Base-by-base conservation (phyloP, 2,329 filamentous ascomycete species). In the Lasiodiplodia theobromae region DNA sequence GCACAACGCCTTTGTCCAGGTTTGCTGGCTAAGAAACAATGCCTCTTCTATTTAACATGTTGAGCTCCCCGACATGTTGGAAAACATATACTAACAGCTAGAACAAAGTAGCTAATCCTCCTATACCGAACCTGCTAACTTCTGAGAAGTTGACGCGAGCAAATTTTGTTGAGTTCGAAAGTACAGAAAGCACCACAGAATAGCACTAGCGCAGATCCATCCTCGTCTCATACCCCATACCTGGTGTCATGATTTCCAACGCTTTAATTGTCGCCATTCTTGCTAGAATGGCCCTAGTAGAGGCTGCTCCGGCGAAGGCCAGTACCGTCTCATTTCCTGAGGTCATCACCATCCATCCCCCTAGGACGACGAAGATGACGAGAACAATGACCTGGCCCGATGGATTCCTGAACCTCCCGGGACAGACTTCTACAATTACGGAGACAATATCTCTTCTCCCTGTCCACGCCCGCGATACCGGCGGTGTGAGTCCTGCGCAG, bases 261-360 rank as follows among this genome's bases (percentile, higher is more conserved):
- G 23, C 31, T 31, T n/a, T 65, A 14, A 52, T 65, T n/a, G 31
- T 65, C 25, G 18, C 49, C 8, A 18, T 65, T n/a, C 47, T 65
- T 18, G 62, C 49, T 8, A 34, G 62, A n/a, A 47, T 54, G n/a
- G 49, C 62, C 37, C 8, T 54, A 2, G 62, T 54, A 16, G 49
- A 65, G n/a, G 62, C 49, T 4, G 34, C 28, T 18, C 49, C 62
- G 18, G 51, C 31, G 31, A 53, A 53, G 44, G 18, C n/a, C n/a
- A 21, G 16, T 8, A 38, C 28, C 49, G 31, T n/a, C 18, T 54
- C 31, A 7, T 51, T 52, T 8, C 49, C 62, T 12, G 37, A 65
- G 21, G 21, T 23, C 5, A 54, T 65, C 49, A 65, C 34, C 16
- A 65, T 65, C 62, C 23, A 31, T 1, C 58, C 58, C 3, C 58